Conservation (phyloP, 2,329 filamentous ascomycete genomes). For the Botryotinia globosa region DNA sequence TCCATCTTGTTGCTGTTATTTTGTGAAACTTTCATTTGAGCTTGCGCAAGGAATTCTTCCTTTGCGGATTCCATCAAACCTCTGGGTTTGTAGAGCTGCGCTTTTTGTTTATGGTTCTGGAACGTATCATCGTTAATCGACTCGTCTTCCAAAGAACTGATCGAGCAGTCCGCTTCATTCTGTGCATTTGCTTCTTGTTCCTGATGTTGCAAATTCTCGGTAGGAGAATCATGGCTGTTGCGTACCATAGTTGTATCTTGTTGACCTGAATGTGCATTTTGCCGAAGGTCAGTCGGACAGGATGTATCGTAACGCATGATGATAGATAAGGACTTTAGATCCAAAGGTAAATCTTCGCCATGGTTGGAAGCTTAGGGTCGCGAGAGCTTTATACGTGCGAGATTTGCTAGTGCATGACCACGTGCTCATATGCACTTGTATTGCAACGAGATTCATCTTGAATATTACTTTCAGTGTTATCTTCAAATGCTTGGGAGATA, state of each 20-base stretch:
- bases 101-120: not conserved
- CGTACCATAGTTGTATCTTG: not conserved
- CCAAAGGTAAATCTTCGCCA: not conserved
- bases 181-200: not conserved
- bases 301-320: no score
- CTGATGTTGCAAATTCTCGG: not conserved
- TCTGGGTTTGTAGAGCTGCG: not conserved
- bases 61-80: not conserved
- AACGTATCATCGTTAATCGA: not conserved
- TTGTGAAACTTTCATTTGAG: not conserved
- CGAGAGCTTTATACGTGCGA: not conserved
- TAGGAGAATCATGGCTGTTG: not conserved
- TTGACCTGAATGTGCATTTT: not conserved
- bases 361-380: not conserved
- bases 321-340: not conserved
- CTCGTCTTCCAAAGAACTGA: not conserved
- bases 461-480: not conserved
- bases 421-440: not conserved
- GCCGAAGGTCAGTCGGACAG: not conserved
- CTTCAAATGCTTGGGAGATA: not conserved
- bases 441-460: not conserved
- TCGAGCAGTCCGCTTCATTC: not conserved
- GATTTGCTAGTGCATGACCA: not conserved
- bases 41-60: not conserved
- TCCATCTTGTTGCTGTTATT: not conserved